Evolutionary conservation across 176 grass and related monocot species (phyloP).

Genomic region (Rhipidocladum racemiflorum): DNA sequence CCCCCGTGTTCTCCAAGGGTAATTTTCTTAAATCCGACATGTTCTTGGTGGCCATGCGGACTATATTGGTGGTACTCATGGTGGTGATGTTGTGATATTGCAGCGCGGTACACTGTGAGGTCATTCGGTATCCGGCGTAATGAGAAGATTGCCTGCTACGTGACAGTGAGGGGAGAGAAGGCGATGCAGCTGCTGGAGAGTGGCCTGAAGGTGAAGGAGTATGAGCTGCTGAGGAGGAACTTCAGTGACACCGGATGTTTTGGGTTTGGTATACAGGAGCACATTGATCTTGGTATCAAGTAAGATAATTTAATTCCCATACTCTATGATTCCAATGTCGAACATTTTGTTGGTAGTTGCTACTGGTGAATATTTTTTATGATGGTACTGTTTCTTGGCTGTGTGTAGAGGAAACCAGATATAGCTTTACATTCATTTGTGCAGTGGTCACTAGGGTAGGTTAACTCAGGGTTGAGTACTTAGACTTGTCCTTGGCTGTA

Average conservation of each 20-base stretch:
- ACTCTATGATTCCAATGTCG: neutral
- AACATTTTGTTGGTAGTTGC: neutral
- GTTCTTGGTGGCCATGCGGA: neutral
- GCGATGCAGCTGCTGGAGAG: conserved; percentile 93
- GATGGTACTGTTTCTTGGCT: neutral
- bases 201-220: conserved; percentile 90
- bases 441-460: neutral
- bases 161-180: conserved; percentile 81
- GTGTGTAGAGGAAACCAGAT: neutral
- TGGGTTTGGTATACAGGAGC: conserved; percentile 87
- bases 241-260: conserved; percentile 87
- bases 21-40: neutral
- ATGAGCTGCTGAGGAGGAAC: conserved; percentile 83
- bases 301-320: conserved; percentile 23
- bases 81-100: neutral
- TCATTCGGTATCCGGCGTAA: conserved; percentile 81
- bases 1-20: conserved; percentile 91
- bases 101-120: conserved; percentile 73
- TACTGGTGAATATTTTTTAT: neutral
- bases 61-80: neutral
- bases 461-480: neutral
- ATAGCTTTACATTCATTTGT: neutral
- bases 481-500: neutral
- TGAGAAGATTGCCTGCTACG: conserved; percentile 86
- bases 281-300: conserved; percentile 94